Conservation (phyloP, 2,329 filamentous ascomycete species). For the Xylaria sp. region DNA sequence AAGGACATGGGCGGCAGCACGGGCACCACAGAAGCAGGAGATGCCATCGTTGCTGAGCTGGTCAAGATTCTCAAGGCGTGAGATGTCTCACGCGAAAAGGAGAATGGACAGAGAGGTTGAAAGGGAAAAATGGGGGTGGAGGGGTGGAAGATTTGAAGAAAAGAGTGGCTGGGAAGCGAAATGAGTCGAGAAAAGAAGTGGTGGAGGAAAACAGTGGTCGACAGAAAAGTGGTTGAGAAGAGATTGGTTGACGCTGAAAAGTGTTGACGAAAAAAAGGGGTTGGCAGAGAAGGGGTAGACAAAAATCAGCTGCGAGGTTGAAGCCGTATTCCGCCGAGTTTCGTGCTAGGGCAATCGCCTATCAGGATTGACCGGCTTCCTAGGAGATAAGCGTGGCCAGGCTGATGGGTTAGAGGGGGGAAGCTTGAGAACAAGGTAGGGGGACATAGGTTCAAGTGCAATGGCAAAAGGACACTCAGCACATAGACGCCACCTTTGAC, state of each 20-base stretch:
- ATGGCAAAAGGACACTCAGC: too few species aligned
- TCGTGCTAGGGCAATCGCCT: too few species aligned
- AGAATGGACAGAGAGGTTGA: constrained; percentile 14
- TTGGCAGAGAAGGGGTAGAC: constrained; percentile 1
- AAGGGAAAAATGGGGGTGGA: constrained; percentile 4
- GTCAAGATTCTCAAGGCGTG: constrained; percentile 23
- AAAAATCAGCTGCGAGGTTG: constrained; percentile 1
- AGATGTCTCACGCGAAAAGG: constrained; percentile 23
- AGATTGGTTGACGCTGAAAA: constrained; percentile 2
- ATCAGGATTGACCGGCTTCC: too few species aligned
- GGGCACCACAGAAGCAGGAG: constrained; percentile 74
- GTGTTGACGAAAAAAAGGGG: constrained; percentile 2
- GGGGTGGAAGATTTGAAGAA: constrained; percentile 4
- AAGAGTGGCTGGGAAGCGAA: constrained; percentile 6
- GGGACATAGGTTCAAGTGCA: too few species aligned
- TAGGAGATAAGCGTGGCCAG: too few species aligned
- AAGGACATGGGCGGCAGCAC: constrained; percentile 73
- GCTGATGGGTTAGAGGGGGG: too few species aligned
- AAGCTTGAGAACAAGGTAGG: too few species aligned
- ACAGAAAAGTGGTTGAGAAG: neutral
- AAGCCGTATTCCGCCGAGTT: constrained; percentile 1
- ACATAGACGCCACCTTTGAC: too few species aligned
- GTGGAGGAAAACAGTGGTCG: neutral
- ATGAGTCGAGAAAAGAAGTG: constrained; percentile 6
- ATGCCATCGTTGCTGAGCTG: constrained; percentile 57